phyloP scores from a whole-genome alignment of 108 stramenopile species.

The Nitzschia sp. region DNA sequence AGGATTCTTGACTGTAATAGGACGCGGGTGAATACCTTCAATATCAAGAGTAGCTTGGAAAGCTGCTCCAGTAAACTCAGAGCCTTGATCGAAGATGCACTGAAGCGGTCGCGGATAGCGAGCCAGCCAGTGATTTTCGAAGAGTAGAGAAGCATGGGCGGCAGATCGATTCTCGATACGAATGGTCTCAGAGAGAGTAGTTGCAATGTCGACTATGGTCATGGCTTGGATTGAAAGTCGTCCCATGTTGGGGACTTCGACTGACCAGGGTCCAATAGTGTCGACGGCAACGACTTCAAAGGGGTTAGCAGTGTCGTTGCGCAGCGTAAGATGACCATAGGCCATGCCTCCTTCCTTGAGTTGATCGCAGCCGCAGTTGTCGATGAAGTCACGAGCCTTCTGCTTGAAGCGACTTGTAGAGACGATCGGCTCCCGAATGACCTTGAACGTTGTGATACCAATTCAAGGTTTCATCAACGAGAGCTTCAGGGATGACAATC shows the following conservation, averaged over 20 bases:
- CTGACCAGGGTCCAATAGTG: slow-evolving; percentile 40
- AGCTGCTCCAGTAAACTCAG: slow-evolving; percentile 42
- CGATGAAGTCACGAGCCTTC: too few species aligned
- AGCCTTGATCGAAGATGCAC: slow-evolving; percentile 41
- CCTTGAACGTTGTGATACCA: slow-evolving; percentile 4
- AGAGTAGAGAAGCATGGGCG: background rate
- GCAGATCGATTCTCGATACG: slow-evolving; percentile 2
- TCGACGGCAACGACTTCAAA: slow-evolving; percentile 39
- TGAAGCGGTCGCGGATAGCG: slow-evolving; percentile 45
- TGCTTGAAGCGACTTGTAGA: too few species aligned
- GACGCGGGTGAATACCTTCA: slow-evolving; percentile 17
- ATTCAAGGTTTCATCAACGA: background rate
- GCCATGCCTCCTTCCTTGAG: too few species aligned
- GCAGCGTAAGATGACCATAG: background rate
- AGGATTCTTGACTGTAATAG: slow-evolving; percentile 44
- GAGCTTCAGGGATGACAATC: background rate
- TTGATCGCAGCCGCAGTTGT: too few species aligned
- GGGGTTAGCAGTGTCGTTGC: slow-evolving; percentile 1
- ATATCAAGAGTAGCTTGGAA: slow-evolving; percentile 22
- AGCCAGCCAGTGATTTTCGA: slow-evolving; percentile 35
- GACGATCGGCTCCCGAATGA: background rate
- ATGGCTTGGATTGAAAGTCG: slow-evolving; percentile 34
- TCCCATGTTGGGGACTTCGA: slow-evolving; percentile 8
- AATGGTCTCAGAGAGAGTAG: slow-evolving; percentile 27
- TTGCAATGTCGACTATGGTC: slow-evolving; percentile 33